These are phyloP conservation scores for Lachnellula subtilissima DNA, from an alignment of 2,329 filamentous ascomycete genomes.

Conservation along the genomic window DNA sequence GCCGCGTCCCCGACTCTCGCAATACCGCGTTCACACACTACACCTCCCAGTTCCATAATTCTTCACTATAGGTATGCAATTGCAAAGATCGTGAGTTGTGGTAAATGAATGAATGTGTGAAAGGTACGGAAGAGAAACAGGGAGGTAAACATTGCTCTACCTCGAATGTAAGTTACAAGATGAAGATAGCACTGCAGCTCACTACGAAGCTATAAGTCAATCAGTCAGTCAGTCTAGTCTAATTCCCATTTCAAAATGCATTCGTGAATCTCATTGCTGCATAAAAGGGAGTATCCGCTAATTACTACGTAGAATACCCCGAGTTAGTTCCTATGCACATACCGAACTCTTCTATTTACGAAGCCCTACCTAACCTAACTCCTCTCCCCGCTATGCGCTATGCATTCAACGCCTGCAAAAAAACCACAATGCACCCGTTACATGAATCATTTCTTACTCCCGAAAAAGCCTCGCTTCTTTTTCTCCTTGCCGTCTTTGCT, in stretches of 20 bases:
- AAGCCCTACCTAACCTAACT: not conserved
- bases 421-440: conserved; percentile 1
- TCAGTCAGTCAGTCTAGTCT: not conserved
- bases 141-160: too few relatives aligned
- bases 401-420: conserved; percentile 7
- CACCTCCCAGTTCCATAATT: too few relatives aligned
- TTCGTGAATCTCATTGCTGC: too few relatives aligned
- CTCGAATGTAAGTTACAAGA: too few relatives aligned
- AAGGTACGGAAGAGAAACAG: too few relatives aligned
- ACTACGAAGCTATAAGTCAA: too few relatives aligned
- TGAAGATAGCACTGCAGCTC: too few relatives aligned
- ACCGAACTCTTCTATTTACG: not conserved
- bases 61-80: too few relatives aligned
- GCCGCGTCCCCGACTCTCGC: too few relatives aligned
- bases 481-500: conserved; percentile 50
- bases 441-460: conserved; percentile 47
- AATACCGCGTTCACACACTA: too few relatives aligned
- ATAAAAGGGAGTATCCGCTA: not conserved
- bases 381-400: not conserved
- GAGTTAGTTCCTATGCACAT: not conserved
- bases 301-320: not conserved
- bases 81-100: too few relatives aligned
- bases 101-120: too few relatives aligned
- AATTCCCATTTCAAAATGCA: not conserved
- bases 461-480: conserved; percentile 55